These are phyloP conservation scores for Martiniozyma asiatica DNA, from an alignment of 1,139 yeast species.

Conservation along the genomic window DNA sequence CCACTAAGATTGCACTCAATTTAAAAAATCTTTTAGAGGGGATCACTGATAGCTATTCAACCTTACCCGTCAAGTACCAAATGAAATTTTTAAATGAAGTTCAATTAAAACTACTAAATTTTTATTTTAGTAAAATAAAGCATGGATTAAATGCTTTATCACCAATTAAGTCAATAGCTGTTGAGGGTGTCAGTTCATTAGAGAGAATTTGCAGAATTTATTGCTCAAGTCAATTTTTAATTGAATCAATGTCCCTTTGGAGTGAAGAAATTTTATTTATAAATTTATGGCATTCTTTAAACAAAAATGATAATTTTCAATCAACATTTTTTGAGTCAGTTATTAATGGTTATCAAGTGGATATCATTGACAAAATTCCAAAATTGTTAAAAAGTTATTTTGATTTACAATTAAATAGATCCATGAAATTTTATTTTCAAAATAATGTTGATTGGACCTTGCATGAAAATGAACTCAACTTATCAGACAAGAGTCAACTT, in stretches of 20 bases:
- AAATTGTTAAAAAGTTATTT: conserved; percentile 34
- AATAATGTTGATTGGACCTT: conserved; percentile 19
- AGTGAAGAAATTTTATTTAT: conserved; percentile 52
- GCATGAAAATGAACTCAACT: not conserved
- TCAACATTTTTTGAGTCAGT: conserved; percentile 45
- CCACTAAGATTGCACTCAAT: conserved; percentile 57
- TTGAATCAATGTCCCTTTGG: conserved; percentile 47
- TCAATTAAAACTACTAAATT: conserved; percentile 52
- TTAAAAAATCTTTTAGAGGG: conserved; percentile 53
- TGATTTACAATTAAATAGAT: conserved; percentile 35
- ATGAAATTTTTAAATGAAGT: conserved; percentile 57
- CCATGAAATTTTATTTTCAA: conserved; percentile 42
- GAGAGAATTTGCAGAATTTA: conserved; percentile 45
- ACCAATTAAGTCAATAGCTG: conserved; percentile 21
- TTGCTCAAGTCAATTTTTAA: conserved; percentile 47
- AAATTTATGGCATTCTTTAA: conserved; percentile 39
- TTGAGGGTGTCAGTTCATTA: conserved; percentile 29
- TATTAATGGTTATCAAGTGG: conserved; percentile 31
- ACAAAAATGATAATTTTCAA: conserved; percentile 6
- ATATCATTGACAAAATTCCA: conserved; percentile 27
- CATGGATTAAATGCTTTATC: conserved; percentile 37
- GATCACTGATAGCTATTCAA: conserved; percentile 50
- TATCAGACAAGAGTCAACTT: conserved; percentile 21
- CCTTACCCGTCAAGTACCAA: conserved; percentile 50
- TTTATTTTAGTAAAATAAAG: conserved; percentile 41